Conservation (phyloP, 73 alveolate species). For the Paramecium biaurelia region DNA sequence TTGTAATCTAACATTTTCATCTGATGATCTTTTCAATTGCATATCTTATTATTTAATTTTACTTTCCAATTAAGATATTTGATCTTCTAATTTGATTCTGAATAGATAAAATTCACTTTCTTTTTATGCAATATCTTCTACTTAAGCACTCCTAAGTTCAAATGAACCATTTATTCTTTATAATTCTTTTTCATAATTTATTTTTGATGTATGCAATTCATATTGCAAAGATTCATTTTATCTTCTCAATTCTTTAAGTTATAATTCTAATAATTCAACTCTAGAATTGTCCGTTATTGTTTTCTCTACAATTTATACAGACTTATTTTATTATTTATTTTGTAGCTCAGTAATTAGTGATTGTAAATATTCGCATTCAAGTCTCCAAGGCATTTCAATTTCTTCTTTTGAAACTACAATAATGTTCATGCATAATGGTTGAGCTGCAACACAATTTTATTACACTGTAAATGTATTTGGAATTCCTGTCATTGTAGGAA, state of each 20-base stretch:
- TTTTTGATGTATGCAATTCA: background rate
- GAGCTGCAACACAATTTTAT: background rate
- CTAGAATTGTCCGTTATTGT: background rate
- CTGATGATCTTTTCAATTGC: background rate
- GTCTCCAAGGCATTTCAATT: conserved; percentile 34
- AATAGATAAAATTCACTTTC: background rate
- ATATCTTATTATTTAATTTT: background rate
- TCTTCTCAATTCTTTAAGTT: background rate
- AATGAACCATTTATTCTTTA: background rate
- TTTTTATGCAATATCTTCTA: background rate
- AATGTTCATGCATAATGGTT: conserved; percentile 20
- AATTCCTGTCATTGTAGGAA: background rate
- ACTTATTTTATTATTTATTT: background rate
- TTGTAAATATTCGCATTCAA: background rate
- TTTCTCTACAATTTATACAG: background rate
- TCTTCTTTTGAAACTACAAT: conserved; percentile 43
- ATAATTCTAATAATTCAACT: background rate
- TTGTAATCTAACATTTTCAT: background rate
- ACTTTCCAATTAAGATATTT: background rate
- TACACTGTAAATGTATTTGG: background rate
- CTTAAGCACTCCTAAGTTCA: background rate
- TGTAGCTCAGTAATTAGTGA: background rate
- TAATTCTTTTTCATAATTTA: background rate
- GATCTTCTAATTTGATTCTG: background rate
- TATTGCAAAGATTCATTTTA: background rate